Percentiles rank a stretch among this genome's conserved stretches.
Evolutionary conservation across 352 stramenopile species (phyloP).

Genomic region (Globisporangium rhizosaccharum): DNA sequence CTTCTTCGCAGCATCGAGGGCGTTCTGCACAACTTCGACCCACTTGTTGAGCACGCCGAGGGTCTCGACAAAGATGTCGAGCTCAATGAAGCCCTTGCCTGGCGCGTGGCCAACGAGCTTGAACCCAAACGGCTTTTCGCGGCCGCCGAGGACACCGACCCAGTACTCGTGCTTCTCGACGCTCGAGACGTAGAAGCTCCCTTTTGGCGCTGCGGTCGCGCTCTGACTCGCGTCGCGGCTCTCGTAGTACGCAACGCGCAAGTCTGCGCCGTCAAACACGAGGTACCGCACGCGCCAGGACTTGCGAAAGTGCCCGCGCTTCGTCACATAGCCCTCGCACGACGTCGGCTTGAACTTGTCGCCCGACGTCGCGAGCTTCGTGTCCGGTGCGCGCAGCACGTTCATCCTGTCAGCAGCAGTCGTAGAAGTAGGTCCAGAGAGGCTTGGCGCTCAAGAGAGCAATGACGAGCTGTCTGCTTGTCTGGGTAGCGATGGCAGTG

Average conservation of each 20-base stretch:
- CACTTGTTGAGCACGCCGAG: constrained; percentile 64
- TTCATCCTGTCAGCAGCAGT: constrained; percentile 29
- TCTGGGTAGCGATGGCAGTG: too few relatives aligned
- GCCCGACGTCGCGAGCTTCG: constrained; percentile 10
- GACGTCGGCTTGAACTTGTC: constrained; percentile 60
- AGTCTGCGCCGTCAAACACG: constrained; percentile 60
- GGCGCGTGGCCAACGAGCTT: constrained; percentile 82
- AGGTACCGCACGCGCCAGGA: constrained; percentile 80
- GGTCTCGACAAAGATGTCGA: constrained; percentile 74
- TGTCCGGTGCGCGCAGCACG: constrained; percentile 47
- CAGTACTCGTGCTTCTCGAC: constrained; percentile 79
- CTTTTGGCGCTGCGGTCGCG: constrained; percentile 31
- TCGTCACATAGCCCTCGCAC: constrained; percentile 84
- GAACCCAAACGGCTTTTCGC: constrained; percentile 78
- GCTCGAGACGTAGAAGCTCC: constrained; percentile 70
- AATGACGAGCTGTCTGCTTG: not conserved
- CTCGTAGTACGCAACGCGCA: constrained; percentile 72
- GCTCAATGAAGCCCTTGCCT: constrained; percentile 69
- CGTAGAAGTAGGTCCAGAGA: too few relatives aligned
- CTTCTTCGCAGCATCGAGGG: constrained; percentile 48
- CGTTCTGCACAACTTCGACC: constrained; percentile 76
- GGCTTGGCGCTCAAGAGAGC: too few relatives aligned
- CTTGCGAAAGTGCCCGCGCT: constrained; percentile 80
- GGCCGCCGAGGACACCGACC: constrained; percentile 53
- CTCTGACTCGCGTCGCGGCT: constrained; percentile 51